Evolutionary conservation across 352 stramenopile species (phyloP).

Genomic region (Elongisporangium anandrum): DNA sequence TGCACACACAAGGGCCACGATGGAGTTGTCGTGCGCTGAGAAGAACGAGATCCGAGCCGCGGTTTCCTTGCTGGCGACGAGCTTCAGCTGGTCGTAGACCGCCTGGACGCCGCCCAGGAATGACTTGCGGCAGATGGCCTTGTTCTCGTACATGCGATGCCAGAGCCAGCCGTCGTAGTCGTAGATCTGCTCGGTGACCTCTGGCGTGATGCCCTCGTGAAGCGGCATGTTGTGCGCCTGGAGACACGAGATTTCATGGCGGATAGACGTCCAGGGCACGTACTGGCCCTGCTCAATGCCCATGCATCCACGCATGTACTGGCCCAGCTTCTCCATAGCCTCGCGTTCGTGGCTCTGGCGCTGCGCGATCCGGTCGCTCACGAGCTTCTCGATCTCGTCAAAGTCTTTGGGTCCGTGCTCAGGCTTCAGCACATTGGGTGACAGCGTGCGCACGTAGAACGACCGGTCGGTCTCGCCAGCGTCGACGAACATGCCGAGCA

Average conservation of each 20-base stretch:
- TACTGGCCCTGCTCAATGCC: constrained; percentile 20
- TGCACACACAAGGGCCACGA: constrained; percentile 43
- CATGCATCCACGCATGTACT: constrained; percentile 16
- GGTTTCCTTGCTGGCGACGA: constrained; percentile 11
- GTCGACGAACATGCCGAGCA: constrained; percentile 46
- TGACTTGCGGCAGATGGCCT: constrained; percentile 26
- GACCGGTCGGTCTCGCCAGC: constrained; percentile 9
- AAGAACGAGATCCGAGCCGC: constrained; percentile 29
- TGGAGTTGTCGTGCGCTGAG: constrained; percentile 54
- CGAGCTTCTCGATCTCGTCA: constrained; percentile 34
- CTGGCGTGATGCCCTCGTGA: constrained; percentile 38
- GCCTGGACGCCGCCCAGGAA: constrained; percentile 30
- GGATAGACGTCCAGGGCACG: constrained; percentile 44
- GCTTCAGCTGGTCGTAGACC: constrained; percentile 24
- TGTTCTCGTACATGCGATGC: constrained; percentile 38
- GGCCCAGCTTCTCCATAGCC: constrained; percentile 9
- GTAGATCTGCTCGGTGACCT: constrained; percentile 30
- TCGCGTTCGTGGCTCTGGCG: constrained; percentile 6
- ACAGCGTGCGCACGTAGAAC: constrained; percentile 36
- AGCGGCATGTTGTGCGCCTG: constrained; percentile 35
- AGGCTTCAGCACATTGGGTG: constrained; percentile 29
- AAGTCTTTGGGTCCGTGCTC: constrained; percentile 31
- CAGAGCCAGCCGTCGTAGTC: constrained; percentile 51
- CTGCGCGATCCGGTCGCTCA: constrained; percentile 12
- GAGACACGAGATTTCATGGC: constrained; percentile 40